These are phyloP conservation scores for Beauveria bassiana DNA, from an alignment of 2,329 filamentous ascomycete genomes.

Conservation along the genomic window DNA sequence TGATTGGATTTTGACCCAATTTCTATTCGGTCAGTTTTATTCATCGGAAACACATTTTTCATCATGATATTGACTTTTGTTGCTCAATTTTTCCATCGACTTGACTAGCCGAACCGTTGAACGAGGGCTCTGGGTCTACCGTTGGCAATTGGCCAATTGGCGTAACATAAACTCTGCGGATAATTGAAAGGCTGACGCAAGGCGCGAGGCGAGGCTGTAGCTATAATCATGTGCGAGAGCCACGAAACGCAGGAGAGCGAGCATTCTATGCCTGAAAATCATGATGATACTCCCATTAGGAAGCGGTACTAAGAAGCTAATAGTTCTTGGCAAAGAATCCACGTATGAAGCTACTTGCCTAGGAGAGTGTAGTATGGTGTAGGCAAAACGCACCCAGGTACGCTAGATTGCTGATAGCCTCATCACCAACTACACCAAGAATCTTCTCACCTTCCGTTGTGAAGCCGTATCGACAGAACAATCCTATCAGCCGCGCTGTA, in stretches of 20 bases:
- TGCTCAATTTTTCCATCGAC: background rate
- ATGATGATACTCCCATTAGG: background rate
- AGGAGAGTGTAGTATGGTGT: background rate
- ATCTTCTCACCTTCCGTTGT: background rate
- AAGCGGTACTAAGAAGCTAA: no score
- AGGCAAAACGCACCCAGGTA: slow-evolving; percentile 8
- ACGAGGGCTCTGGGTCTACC: background rate
- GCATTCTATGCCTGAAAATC: no score
- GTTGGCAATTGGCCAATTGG: background rate
- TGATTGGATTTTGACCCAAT: no score
- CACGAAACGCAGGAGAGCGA: no score
- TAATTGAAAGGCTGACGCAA: background rate
- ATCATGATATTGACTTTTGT: no score
- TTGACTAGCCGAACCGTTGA: background rate
- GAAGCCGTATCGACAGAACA: slow-evolving; percentile 9
- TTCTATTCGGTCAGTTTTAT: no score
- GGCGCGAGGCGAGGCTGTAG: background rate
- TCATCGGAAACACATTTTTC: no score
- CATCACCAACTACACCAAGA: background rate
- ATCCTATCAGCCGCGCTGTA: background rate
- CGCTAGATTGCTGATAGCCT: background rate
- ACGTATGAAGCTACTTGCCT: background rate
- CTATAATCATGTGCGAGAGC: no score
- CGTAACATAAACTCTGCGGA: background rate
- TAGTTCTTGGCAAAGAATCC: no score